phyloP scores from a whole-genome alignment of 2,329 filamentous ascomycete species.

The Nemania sp. region DNA sequence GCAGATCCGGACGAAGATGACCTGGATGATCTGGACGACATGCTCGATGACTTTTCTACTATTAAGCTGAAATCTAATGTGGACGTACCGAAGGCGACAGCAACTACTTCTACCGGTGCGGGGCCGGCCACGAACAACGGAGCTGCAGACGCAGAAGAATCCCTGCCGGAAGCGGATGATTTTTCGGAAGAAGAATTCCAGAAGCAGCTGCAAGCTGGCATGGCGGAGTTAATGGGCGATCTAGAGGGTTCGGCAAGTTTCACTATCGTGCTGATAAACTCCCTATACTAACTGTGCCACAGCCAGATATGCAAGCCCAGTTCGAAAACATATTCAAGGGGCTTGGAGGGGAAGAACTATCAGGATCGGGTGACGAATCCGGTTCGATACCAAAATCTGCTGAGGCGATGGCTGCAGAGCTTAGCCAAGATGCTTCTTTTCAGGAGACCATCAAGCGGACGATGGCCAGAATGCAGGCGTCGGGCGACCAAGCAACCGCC shows the following conservation, averaged over 20 bases:
- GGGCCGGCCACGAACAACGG: conserved; percentile 24
- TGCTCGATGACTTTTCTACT: conserved; percentile 87
- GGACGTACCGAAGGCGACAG: conserved; percentile 30
- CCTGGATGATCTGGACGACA: conserved; percentile 89
- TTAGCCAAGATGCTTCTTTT: conserved; percentile 68
- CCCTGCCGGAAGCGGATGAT: conserved; percentile 43
- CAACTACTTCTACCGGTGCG: conserved; percentile 25
- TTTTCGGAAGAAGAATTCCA: conserved; percentile 77
- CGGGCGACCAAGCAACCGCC: conserved; percentile 81
- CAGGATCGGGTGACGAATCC: conserved; percentile 33
- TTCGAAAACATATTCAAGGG: conserved; percentile 79
- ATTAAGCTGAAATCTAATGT: conserved; percentile 57
- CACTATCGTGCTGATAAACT: background rate
- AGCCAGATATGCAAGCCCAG: conserved; percentile 75
- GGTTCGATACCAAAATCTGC: conserved; percentile 32
- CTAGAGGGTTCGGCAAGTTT: conserved; percentile 61
- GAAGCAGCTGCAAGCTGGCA: conserved; percentile 83
- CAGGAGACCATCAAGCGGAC: conserved; percentile 91
- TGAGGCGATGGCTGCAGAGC: conserved; percentile 38
- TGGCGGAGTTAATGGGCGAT: conserved; percentile 80
- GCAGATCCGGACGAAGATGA: conserved; percentile 93
- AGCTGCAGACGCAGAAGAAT: conserved; percentile 32
- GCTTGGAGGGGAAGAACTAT: conserved; percentile 55
- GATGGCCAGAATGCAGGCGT: conserved; percentile 94
- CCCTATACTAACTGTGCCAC: conserved; percentile 7